A percentile compares a stretch with the other conserved stretches of the same genome.
Evolutionary conservation across 2,329 filamentous ascomycete genomes (phyloP).

Genomic region (Fusarium liriodendri): DNA sequence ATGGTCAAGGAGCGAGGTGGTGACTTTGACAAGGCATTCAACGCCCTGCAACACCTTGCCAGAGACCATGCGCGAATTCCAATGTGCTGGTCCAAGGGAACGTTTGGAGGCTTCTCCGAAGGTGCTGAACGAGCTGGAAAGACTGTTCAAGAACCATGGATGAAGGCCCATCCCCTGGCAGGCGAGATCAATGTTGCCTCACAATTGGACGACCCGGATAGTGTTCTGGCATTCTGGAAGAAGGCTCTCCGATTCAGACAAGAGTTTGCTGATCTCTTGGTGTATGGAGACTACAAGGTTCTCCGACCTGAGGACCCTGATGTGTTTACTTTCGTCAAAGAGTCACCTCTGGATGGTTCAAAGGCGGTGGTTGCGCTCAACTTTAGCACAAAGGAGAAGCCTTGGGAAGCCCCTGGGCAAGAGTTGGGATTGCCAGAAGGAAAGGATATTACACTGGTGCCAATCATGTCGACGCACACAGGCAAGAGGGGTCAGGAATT

Average conservation of each 20-base stretch:
- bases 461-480: conserved; percentile 43
- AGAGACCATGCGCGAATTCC: conserved; percentile 75
- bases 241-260: conserved; percentile 45
- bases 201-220: conserved; percentile 57
- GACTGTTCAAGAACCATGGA: conserved; percentile 47
- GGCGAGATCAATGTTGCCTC: conserved; percentile 65
- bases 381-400: conserved; percentile 46
- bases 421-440: conserved; percentile 33
- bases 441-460: conserved; percentile 32
- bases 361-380: conserved; percentile 48
- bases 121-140: conserved; percentile 48
- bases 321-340: conserved; percentile 47
- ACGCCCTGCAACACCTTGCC: conserved; percentile 49
- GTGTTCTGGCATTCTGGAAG: conserved; percentile 50
- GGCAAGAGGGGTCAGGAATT: conserved; percentile 34
- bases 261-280: conserved; percentile 47
- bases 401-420: conserved; percentile 27
- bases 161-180: conserved; percentile 47
- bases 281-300: conserved; percentile 49
- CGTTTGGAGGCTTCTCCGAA: conserved; percentile 50
- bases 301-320: conserved; percentile 40
- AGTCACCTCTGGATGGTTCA: conserved; percentile 34
- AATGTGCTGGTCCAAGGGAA: conserved; percentile 67
- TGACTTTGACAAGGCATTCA: conserved; percentile 51
- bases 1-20: conserved; percentile 45